phyloP scores from a whole-genome alignment of 768 basidiomycete species.

The Pseudohyphozyma bogoriensis region DNA sequence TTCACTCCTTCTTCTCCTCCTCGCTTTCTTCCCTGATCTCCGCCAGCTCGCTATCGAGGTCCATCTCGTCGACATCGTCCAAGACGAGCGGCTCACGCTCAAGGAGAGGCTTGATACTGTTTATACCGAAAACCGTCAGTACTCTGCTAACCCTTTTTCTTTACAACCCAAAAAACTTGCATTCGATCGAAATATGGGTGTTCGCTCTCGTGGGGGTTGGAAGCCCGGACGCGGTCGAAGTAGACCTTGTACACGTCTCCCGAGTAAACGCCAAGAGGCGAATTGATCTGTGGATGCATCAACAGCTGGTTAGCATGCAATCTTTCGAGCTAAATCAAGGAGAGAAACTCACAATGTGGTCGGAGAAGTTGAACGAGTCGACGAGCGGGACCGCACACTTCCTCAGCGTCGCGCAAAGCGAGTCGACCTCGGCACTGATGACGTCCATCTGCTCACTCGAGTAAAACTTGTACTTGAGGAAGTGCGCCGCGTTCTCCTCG shows the following conservation, averaged over 20 bases:
- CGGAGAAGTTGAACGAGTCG: constrained; percentile 33
- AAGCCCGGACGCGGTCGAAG: constrained; percentile 41
- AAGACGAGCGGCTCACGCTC: constrained; percentile 37
- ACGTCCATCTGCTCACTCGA: constrained; percentile 30
- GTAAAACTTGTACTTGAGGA: constrained; percentile 41
- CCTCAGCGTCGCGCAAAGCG: constrained; percentile 32
- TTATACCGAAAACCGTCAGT: no score
- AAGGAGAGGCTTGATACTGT: constrained; percentile 42
- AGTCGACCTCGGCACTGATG: constrained; percentile 27
- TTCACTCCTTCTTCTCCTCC: constrained; percentile 1
- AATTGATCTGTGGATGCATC: constrained; percentile 39
- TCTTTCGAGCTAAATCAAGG: neutral
- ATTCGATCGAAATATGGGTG: no score
- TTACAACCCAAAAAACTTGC: no score
- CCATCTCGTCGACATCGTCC: constrained; percentile 39
- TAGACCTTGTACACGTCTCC: constrained; percentile 43
- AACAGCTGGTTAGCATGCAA: neutral
- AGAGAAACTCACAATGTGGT: constrained; percentile 26
- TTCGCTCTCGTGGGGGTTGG: constrained; percentile 40
- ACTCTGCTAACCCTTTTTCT: no score
- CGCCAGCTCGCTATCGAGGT: constrained; percentile 37
- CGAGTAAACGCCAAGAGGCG: constrained; percentile 42
- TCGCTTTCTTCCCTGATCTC: constrained; percentile 31
- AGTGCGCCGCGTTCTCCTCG: constrained; percentile 42
- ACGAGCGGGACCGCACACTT: constrained; percentile 33